Base-by-base conservation (phyloP, 257 asterid genomes). In the Avicennia marina region DNA sequence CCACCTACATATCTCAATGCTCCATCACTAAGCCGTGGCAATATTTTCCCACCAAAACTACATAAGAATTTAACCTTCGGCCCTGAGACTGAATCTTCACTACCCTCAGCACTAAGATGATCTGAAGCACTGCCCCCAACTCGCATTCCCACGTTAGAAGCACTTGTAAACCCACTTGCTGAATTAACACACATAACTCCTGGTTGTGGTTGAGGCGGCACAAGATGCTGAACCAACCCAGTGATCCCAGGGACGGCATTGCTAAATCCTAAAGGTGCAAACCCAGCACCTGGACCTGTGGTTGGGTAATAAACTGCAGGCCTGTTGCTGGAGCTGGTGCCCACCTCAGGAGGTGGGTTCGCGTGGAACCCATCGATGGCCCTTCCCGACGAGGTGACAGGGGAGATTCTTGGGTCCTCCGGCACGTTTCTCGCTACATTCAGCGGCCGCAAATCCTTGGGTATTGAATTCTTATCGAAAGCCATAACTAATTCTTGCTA, bases 1-100 rank as follows among this genome's bases (percentile, higher is more conserved):
- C 99, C 99, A 60, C 97, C 97, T 53, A 89, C 97, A 49, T 89
- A 93, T 76, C 99, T 84, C 75, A 93, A 69, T 0, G 83, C 74
- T 47, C 95, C 90, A 53, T 93, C 99, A 72, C 91, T 82, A 38
- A 93, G 80, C 45, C 99, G 81, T 1, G 99, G 99, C 63, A 89
- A 44, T 64, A 93, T 89, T 65, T 83, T 89, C 72, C 99, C 99
- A 59, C 96, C 97, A 67, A 86, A 89, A 81, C 99, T 93, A 69
- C 99, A 93, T 76, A 93, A 63, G 50, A 93, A 71, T 67, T 93
- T 93, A 44, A 93, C 79, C 78, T 82, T 93, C 57, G 81, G 84
- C 38, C 85, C 94, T 0, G 89, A 65, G 11, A 73, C 76, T 0
- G 95, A 89, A 70, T 74, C 95, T 43, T 80, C 91, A 33, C 83